Percentiles rank a stretch among this genome's conserved stretches.
Conservation (phyloP, 768 basidiomycete species). For the Kockovaella imperatae region DNA sequence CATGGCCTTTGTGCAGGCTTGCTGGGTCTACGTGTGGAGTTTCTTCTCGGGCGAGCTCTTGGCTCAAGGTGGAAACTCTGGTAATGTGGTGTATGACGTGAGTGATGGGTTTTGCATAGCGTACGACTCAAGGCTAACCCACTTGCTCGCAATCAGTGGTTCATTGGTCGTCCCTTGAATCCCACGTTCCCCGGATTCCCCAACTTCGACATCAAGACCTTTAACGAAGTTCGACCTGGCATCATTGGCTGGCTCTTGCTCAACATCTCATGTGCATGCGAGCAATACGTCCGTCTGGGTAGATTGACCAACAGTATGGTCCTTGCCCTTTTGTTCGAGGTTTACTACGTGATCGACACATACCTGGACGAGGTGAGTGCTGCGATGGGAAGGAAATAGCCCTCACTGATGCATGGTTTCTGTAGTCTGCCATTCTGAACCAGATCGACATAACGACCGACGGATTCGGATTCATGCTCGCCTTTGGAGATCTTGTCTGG, state of each 20-base stretch:
- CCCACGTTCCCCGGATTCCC: constrained; percentile 49
- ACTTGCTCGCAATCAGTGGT: constrained; percentile 23
- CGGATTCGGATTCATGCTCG: constrained; percentile 97
- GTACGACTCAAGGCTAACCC: neutral
- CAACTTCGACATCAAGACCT: constrained; percentile 65
- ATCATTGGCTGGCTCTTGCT: constrained; percentile 86
- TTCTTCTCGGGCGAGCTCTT: constrained; percentile 65
- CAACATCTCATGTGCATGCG: constrained; percentile 83
- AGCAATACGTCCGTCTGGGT: constrained; percentile 76
- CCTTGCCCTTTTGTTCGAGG: constrained; percentile 76
- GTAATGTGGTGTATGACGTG: constrained; percentile 83
- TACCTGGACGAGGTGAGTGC: constrained; percentile 76
- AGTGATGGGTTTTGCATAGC: constrained; percentile 37
- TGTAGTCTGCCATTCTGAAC: constrained; percentile 74
- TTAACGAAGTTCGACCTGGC: constrained; percentile 80
- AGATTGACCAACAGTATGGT: constrained; percentile 81
- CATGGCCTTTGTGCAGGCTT: constrained; percentile 69
- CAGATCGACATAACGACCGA: constrained; percentile 98
- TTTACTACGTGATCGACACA: constrained; percentile 75
- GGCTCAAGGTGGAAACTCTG: constrained; percentile 86
- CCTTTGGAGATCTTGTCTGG: constrained; percentile 85
- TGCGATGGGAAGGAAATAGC: too few relatives aligned
- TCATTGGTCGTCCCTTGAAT: constrained; percentile 60
- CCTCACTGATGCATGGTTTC: neutral
- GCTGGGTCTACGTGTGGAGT: constrained; percentile 62